These are phyloP conservation scores for Pseudocercospora cruenta DNA, from an alignment of 2,329 filamentous ascomycete species.

Conservation along the genomic window DNA sequence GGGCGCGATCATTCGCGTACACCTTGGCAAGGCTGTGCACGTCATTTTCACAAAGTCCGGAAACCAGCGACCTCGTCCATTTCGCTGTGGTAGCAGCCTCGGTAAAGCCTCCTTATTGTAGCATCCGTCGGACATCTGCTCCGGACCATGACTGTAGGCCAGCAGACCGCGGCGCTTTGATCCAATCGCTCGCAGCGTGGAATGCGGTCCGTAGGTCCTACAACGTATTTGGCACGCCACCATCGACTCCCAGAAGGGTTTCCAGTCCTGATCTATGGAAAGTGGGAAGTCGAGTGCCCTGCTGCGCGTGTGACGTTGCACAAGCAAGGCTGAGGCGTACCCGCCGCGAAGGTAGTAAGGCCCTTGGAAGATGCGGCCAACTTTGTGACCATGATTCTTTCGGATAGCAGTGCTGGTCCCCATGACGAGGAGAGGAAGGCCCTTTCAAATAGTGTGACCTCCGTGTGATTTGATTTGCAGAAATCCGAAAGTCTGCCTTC, in stretches of 20 bases:
- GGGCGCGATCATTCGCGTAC: not conserved
- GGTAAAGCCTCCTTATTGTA: not conserved
- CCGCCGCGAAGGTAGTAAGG: not conserved
- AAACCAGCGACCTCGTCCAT: not conserved
- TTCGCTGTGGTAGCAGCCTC: not conserved
- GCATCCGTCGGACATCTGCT: slow-evolving; percentile 10
- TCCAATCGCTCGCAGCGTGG: not conserved
- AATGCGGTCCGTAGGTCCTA: not conserved
- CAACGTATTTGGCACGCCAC: not conserved
- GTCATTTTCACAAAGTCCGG: not conserved
- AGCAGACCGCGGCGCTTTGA: not conserved
- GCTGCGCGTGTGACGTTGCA: not conserved
- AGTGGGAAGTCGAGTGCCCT: not conserved
- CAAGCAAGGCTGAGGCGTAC: slow-evolving; percentile 6
- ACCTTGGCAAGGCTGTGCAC: not conserved
- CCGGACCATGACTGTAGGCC: slow-evolving; percentile 5
- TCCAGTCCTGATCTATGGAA: not conserved
- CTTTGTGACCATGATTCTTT: not conserved
- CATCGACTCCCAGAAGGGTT: too few species aligned
- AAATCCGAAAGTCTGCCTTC: not conserved
- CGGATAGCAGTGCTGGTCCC: not conserved
- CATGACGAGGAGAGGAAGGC: not conserved
- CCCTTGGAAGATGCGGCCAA: not conserved
- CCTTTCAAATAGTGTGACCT: not conserved
- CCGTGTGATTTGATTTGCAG: not conserved